Evolutionary conservation across 441 rosid species (phyloP), one percentile per base, ranked within the genome.

Genomic region (Monsonia emarginata): DNA sequence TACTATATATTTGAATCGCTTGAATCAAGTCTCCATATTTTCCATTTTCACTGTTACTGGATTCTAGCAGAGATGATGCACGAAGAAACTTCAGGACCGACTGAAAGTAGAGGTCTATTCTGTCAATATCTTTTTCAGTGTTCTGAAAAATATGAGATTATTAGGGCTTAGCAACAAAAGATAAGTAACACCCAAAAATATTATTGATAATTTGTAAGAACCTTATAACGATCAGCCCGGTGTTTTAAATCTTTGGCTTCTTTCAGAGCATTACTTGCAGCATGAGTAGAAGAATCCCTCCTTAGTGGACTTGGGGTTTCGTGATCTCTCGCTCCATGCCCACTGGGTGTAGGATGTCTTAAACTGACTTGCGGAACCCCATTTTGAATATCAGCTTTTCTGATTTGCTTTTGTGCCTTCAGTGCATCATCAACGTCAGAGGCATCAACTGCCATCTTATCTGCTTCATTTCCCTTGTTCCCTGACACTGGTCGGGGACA

Each of bases 191-290:
- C 22, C 64, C 56, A 64, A 58, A 68, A 56, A 72, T 25, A 66
- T 74, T 27, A 58, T 63, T 52, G 67, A 69, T 48, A 62, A 48
- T 59, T 18, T 65, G 64, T 61, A 30, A 48, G 65, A 70, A 94
- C 98, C 99, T 95, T 89, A 13, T 76, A 68, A 60, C 96, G 99
- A 82, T 95, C 99, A 76, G 97, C 99, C 73, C 79, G 32, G 78
- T 95, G 99, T 81, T 95, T 95, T 56, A 95, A 80, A 83, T 79
- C 89, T 84, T 72, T 91, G 42, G 97, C 99, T 80, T 95, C 99
- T 86, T 87, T 95, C 72, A 95, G 19, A 44, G 88, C 92, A 81
- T 75, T 86, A 30, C 70, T 82, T 66, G 93, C 97, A 66, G 85
- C 79, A 78, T 85, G 99, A 74, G 74, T 76, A 40, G 86, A 82